Base-by-base conservation (phyloP, 2,329 filamentous ascomycete species). In the Neoarthrinium moseri region DNA sequence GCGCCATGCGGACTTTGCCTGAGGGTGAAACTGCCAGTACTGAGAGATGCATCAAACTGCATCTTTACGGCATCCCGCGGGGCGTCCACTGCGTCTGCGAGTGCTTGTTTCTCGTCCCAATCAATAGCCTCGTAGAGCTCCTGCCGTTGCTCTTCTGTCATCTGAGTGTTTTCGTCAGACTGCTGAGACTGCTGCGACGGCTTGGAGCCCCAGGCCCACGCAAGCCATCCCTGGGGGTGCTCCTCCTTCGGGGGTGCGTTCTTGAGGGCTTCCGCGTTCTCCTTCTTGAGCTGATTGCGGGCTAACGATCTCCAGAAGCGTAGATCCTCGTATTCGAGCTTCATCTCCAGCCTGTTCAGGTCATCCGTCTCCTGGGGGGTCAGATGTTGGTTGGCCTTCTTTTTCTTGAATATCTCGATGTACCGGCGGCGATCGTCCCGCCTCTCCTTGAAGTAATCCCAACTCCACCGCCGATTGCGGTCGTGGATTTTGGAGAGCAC, bases 61-160 rank as follows among this genome's bases (percentile, higher is more conserved):
- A 97, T 77, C 67, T 97, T 96, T 59, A 99, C 78, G 8, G 90
- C 90, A 56, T 99, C 94, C 44, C 89, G 83, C 0, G 95, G 95
- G 24, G 91, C 76, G 56, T 99, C 94, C 4, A 99, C 85, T 33
- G 87, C 86, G 55, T 96, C 91, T 0, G 90, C 78, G 30, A 99
- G 78, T 2, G 87, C 89, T 49, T 91, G 85, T 73, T 96, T 97
- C 67, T 99, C 94, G 51, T 99, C 89, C 85, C 92, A 99, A 59
- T 97, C 94, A 58, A 99, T 99, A 40, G 90, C 95, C 56, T 95
- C 87, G 65, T 97, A 99, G 8, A 99, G 79, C 67, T 99, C 92
- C 64, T 97, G 91, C 33, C 92, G 86, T 64, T 99, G 91, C 66
- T 97, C 86, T 51, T 99, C 94, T 0, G 89, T 95, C 78, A 99